phyloP scores from a whole-genome alignment of 148 eudicot genomes.

The Camellia lanceoleosa region DNA sequence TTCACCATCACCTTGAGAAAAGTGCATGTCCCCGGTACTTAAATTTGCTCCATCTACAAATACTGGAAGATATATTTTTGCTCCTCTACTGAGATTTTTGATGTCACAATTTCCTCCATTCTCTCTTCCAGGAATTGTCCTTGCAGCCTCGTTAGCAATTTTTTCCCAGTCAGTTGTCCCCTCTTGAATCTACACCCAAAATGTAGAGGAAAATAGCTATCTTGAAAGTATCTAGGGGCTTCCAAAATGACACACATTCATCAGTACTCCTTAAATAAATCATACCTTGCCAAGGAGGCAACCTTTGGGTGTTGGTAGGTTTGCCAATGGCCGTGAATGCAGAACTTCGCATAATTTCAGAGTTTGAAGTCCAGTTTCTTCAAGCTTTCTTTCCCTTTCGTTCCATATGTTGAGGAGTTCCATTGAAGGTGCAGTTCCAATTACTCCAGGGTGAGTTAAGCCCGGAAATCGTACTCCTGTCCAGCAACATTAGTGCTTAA shows the following conservation, averaged over 20 bases:
- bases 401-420: slow-evolving; percentile 88
- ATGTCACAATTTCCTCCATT: slow-evolving; percentile 98
- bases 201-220: background rate
- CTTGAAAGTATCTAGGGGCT: background rate
- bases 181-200: slow-evolving; percentile 50
- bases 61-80: slow-evolving; percentile 91
- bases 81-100: slow-evolving; percentile 89
- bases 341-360: slow-evolving; percentile 81
- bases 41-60: slow-evolving; percentile 94
- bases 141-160: slow-evolving; percentile 77
- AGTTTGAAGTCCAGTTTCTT: slow-evolving; percentile 70
- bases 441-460: slow-evolving; percentile 85
- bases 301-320: slow-evolving; percentile 80
- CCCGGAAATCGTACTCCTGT: slow-evolving; percentile 94
- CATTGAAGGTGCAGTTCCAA: slow-evolving; percentile 93
- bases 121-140: slow-evolving; percentile 96
- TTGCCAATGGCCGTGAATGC: slow-evolving; percentile 81
- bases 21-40: slow-evolving; percentile 98
- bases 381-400: slow-evolving; percentile 66
- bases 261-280: background rate
- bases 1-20: slow-evolving; percentile 97
- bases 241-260: background rate
- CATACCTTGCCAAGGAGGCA: slow-evolving; percentile 84
- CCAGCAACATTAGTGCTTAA: slow-evolving; percentile 1
- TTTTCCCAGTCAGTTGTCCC: slow-evolving; percentile 74